Percentiles rank a stretch among this genome's conserved stretches.
phyloP scores from a whole-genome alignment of 495 filamentous ascomycete species.

The Penicillium lividum region DNA sequence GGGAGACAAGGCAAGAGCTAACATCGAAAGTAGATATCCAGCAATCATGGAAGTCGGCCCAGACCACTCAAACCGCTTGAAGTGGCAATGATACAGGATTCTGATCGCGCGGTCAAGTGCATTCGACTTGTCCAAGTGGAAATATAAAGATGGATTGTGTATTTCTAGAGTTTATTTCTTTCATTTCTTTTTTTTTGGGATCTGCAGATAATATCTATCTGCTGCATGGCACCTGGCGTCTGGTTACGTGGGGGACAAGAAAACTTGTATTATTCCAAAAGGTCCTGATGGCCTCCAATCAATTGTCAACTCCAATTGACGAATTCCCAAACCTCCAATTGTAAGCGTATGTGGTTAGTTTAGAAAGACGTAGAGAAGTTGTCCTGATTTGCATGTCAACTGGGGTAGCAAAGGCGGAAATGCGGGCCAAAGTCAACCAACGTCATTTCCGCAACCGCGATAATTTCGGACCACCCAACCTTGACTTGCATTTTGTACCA shows the following conservation, averaged over 20 bases:
- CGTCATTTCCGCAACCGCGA: constrained; percentile 15
- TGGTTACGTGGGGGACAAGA: constrained; percentile 31
- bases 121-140: not conserved
- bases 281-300: not conserved
- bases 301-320: not conserved
- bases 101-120: not conserved
- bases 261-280: constrained; percentile 4
- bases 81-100: not conserved
- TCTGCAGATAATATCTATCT: constrained; percentile 31
- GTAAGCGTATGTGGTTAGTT: no score
- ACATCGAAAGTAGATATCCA: constrained; percentile 27
- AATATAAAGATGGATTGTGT: constrained; percentile 14
- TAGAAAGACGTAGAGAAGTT: no score
- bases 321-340: no score
- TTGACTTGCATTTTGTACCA: not conserved
- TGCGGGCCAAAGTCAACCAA: constrained; percentile 10
- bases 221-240: constrained; percentile 49
- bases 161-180: constrained; percentile 25
- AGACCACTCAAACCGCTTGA: constrained; percentile 29
- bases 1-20: constrained; percentile 5
- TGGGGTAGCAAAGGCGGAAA: constrained; percentile 4
- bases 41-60: constrained; percentile 28
- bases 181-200: constrained; percentile 22
- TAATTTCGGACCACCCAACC: not conserved
- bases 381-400: not conserved